These are phyloP conservation scores for Pleurotus giganteus DNA, from an alignment of 768 basidiomycete species.

Conservation along the genomic window DNA sequence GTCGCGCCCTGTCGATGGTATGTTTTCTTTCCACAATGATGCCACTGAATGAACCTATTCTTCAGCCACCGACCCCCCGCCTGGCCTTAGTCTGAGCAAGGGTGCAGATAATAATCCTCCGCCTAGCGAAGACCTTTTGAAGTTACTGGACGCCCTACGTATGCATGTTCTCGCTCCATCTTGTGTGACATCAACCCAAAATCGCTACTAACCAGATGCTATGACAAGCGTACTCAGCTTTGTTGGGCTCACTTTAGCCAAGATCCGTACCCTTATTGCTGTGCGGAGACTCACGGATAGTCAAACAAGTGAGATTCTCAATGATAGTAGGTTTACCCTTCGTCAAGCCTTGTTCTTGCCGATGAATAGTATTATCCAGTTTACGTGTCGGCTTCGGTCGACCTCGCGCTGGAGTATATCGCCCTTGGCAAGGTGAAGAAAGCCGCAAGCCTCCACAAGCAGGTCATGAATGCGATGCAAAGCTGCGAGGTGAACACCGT, in stretches of 20 bases:
- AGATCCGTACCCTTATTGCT: slow-evolving; percentile 65
- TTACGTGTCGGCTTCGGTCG: slow-evolving; percentile 63
- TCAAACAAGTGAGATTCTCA: slow-evolving; percentile 31
- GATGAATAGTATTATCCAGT: neutral
- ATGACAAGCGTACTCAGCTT: slow-evolving; percentile 63
- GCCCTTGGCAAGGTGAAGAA: slow-evolving; percentile 72
- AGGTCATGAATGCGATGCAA: slow-evolving; percentile 45
- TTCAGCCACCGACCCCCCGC: too few species aligned
- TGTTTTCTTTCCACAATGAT: too few species aligned
- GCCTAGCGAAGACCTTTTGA: slow-evolving; percentile 34
- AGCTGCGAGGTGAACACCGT: slow-evolving; percentile 48
- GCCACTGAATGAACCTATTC: too few species aligned
- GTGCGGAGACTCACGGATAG: slow-evolving; percentile 60
- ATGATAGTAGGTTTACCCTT: slow-evolving; percentile 42
- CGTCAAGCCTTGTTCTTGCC: neutral
- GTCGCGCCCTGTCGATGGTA: neutral
- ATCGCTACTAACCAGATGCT: slow-evolving; percentile 41
- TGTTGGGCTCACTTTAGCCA: slow-evolving; percentile 61
- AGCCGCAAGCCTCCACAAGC: slow-evolving; percentile 65
- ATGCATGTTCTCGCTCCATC: slow-evolving; percentile 20
- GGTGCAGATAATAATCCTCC: slow-evolving; percentile 27
- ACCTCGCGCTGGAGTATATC: slow-evolving; percentile 78
- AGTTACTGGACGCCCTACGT: slow-evolving; percentile 55
- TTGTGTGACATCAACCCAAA: too few species aligned
- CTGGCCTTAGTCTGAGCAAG: too few species aligned